Conservation (phyloP, 2,329 filamentous ascomycete species). For the Claviceps cyperi region DNA sequence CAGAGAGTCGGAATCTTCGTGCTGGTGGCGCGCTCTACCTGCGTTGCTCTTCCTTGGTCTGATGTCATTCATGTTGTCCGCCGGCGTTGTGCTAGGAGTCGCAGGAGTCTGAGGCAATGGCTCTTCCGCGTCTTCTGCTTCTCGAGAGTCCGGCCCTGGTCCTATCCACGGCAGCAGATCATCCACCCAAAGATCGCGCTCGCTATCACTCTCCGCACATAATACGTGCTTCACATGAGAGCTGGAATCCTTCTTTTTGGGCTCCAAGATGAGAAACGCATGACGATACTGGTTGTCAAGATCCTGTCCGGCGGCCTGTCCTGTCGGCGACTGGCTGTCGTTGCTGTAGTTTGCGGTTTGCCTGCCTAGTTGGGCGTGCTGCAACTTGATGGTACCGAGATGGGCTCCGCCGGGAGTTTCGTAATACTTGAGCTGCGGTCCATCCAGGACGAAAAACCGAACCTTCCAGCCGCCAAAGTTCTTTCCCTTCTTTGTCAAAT, state of each 20-base stretch:
- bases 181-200: slow-evolving; percentile 90
- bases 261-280: slow-evolving; percentile 86
- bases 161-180: slow-evolving; percentile 82
- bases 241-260: slow-evolving; percentile 86
- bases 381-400: slow-evolving; percentile 83
- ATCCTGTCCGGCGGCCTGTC: slow-evolving; percentile 47
- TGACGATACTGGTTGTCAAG: slow-evolving; percentile 90
- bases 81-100: slow-evolving; percentile 9
- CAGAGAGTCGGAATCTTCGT: slow-evolving; percentile 29
- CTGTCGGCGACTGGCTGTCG: slow-evolving; percentile 45
- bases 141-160: slow-evolving; percentile 70
- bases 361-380: slow-evolving; percentile 84
- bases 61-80: slow-evolving; percentile 10
- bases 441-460: slow-evolving; percentile 46
- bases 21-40: slow-evolving; percentile 19
- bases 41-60: slow-evolving; percentile 20
- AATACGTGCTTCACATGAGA: slow-evolving; percentile 85
- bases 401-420: slow-evolving; percentile 83
- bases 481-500: slow-evolving; percentile 91
- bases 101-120: not conserved
- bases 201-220: slow-evolving; percentile 85
- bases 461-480: slow-evolving; percentile 99
- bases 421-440: slow-evolving; percentile 64
- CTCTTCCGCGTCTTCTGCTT: slow-evolving; percentile 35
- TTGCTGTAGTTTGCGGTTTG: slow-evolving; percentile 45